phyloP scores from a whole-genome alignment of 108 stramenopile genomes.

The Skeletonema costatum region DNA sequence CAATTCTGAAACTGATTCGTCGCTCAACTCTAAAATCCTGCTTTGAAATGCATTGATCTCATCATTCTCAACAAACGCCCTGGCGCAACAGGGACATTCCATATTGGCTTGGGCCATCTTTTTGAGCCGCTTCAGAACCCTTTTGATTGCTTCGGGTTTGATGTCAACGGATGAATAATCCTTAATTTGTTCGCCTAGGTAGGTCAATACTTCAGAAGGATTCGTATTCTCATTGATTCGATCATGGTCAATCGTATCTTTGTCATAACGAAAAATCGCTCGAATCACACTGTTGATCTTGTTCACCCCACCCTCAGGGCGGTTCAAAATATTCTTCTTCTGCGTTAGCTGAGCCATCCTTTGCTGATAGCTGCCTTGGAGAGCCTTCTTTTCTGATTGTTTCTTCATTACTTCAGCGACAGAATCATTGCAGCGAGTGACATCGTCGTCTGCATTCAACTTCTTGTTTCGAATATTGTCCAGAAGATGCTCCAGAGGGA shows the following conservation, averaged over 20 bases:
- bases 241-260: conserved; percentile 9
- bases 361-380: conserved; percentile 31
- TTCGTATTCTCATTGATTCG: conserved; percentile 24
- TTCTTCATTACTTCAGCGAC: conserved; percentile 26
- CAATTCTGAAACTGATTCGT: conserved; percentile 33
- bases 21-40: conserved; percentile 42
- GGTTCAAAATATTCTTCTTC: conserved; percentile 35
- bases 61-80: conserved; percentile 16
- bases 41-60: conserved; percentile 26
- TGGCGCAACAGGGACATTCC: conserved; percentile 41
- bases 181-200: conserved; percentile 32
- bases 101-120: conserved; percentile 41
- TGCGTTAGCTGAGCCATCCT: conserved; percentile 22
- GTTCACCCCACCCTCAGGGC: conserved; percentile 55
- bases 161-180: conserved; percentile 20
- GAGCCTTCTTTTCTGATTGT: conserved; percentile 42
- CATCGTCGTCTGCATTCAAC: conserved; percentile 24
- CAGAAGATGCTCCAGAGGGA: conserved; percentile 16
- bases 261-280: conserved; percentile 10
- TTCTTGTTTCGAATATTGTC: conserved; percentile 30
- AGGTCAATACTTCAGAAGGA: conserved; percentile 57
- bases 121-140: conserved; percentile 57
- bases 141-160: conserved; percentile 46
- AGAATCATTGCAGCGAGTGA: conserved; percentile 16
- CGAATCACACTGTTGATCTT: conserved; percentile 53